Base-by-base conservation (phyloP, 164 flowering plant genomes). In the Umbilicus rupestris region DNA sequence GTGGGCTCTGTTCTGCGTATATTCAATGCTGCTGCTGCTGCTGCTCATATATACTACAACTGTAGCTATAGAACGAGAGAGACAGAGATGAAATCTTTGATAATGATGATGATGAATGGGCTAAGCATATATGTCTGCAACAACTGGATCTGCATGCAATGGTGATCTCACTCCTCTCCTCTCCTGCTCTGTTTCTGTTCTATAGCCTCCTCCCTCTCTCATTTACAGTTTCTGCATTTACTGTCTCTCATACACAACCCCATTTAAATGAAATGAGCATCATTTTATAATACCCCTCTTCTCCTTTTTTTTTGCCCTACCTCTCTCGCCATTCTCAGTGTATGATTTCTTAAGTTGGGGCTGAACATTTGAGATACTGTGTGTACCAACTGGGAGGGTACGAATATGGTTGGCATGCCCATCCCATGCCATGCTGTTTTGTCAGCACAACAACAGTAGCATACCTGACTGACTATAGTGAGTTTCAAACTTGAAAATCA, bases 351-450 rank as follows among this genome's bases (percentile, higher is more conserved):
- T 35, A 35, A 35, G 0, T 35, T n/a, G n/a, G n/a, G n/a, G n/a
- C n/a, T n/a, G n/a, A n/a, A n/a, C n/a, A n/a, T 41, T 20, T n/a
- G 24, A 6, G 55, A 49, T 5, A n/a, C 37, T 41, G 7, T 41
- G 55, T 55, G 60, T 55, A 55, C 60, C 33, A 55, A 55, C 15
- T 52, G 31, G 26, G 12, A 28, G 31, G 22, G 60, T 55, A 55
- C 60, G 19, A 55, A 22, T 26, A 55, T 55, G 60, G 60, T 55
- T 55, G 60, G 60, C 60, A 55, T 55, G 60, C 60, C 60, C 60
- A 55, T 55, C 28, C 60, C n/a, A n/a, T n/a, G n/a, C n/a, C n/a
- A n/a, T 55, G 60, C 37, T 55, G 60, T 55, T 30, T 55, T 55
- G 60, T 55, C 60, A 55, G 60, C 60, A 52, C 58, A 52, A 26